phyloP scores from a whole-genome alignment of 2,329 filamentous ascomycete genomes.

The Tympanopsis confertula region DNA sequence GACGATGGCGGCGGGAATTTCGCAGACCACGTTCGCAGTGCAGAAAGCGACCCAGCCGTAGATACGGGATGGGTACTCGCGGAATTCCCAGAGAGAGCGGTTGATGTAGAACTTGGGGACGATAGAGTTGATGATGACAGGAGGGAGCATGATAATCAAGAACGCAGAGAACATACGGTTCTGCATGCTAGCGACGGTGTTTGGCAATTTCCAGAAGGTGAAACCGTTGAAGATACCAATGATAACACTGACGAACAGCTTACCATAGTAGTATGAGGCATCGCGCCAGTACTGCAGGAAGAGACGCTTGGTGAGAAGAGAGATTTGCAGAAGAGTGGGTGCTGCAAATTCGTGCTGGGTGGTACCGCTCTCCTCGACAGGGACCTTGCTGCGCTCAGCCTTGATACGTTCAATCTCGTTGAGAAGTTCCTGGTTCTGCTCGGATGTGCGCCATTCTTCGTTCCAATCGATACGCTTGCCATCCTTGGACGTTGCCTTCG shows the following conservation, averaged over 20 bases:
- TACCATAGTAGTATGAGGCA: constrained; percentile 66
- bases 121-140: constrained; percentile 61
- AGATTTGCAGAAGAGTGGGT: constrained; percentile 47
- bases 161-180: constrained; percentile 68
- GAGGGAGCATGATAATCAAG: constrained; percentile 53
- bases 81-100: constrained; percentile 59
- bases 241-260: constrained; percentile 61
- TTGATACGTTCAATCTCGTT: constrained; percentile 56
- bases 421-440: constrained; percentile 44
- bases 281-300: constrained; percentile 68
- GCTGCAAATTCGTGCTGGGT: constrained; percentile 52
- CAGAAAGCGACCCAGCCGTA: constrained; percentile 71
- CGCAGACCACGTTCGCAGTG: constrained; percentile 60
- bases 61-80: constrained; percentile 63
- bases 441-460: constrained; percentile 59
- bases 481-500: constrained; percentile 19
- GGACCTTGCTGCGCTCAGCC: constrained; percentile 33
- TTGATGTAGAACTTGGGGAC: constrained; percentile 71
- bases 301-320: constrained; percentile 55
- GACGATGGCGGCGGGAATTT: constrained; percentile 61
- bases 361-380: constrained; percentile 11
- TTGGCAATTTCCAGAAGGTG: constrained; percentile 62
- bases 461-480: constrained; percentile 53
- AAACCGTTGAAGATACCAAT: constrained; percentile 71
- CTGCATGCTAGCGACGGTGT: constrained; percentile 58